Evolutionary conservation across 139 green algal species (phyloP).

Genomic region (Raphidocelis subcapitata): DNA sequence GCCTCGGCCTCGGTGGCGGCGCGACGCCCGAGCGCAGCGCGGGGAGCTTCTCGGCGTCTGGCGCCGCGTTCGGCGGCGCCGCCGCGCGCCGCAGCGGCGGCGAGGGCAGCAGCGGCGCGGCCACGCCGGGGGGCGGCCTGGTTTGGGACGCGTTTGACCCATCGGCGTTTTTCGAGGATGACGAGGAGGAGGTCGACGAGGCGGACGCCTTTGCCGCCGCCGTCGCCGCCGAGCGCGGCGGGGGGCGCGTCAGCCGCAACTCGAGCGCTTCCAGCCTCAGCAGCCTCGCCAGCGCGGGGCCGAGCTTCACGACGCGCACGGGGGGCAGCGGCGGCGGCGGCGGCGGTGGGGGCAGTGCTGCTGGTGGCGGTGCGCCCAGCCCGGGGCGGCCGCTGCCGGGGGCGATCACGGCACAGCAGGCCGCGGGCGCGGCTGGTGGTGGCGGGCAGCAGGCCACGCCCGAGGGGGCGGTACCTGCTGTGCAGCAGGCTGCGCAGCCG

Average conservation of each 20-base stretch:
- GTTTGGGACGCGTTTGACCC: constrained; percentile 7
- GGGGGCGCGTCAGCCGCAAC: neutral
- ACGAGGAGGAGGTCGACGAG: constrained; percentile 19
- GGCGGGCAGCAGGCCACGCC: too few species aligned
- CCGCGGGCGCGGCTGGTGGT: too few species aligned
- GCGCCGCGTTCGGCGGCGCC: neutral
- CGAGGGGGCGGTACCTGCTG: too few species aligned
- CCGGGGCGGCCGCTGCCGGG: too few species aligned
- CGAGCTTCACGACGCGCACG: too few species aligned
- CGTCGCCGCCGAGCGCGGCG: neutral
- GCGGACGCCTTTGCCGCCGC: constrained; percentile 10
- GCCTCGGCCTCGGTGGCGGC: neutral
- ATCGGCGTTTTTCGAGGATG: constrained; percentile 28
- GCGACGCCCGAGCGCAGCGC: neutral
- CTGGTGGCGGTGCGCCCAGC: too few species aligned
- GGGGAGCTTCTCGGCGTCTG: neutral
- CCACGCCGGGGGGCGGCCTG: neutral
- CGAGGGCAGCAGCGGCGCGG: neutral
- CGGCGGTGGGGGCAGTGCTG: too few species aligned
- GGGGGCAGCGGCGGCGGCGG: too few species aligned
- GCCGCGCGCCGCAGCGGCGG: neutral
- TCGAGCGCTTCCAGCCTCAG: too few species aligned
- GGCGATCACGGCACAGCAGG: too few species aligned
- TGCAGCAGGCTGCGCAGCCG: neutral
- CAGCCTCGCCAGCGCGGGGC: too few species aligned